A percentile compares a stretch with the other conserved stretches of the same genome.
Conservation (phyloP, 2,329 filamentous ascomycete species). For the Colletotrichum sp. region DNA sequence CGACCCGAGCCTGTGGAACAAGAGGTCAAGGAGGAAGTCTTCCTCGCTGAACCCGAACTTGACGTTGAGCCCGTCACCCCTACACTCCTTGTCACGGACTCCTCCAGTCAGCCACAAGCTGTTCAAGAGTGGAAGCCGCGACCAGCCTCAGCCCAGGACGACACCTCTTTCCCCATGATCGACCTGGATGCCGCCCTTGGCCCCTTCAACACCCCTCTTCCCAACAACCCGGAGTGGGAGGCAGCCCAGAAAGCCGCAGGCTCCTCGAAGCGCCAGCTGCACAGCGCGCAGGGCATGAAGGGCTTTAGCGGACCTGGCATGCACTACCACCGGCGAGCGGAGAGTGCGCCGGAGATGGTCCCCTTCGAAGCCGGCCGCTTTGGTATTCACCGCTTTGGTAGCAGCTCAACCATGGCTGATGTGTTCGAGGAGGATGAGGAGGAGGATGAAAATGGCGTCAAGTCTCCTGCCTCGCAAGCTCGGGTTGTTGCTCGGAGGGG, state of each 20-base stretch:
- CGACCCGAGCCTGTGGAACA: background rate
- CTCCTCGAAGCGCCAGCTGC: slow-evolving; percentile 68
- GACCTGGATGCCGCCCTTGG: slow-evolving; percentile 93
- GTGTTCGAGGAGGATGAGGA: slow-evolving; percentile 88
- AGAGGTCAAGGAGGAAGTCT: slow-evolving; percentile 26
- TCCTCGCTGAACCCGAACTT: slow-evolving; percentile 28
- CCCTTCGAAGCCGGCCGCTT: slow-evolving; percentile 70
- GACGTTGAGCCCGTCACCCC: slow-evolving; percentile 38
- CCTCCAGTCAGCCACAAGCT: slow-evolving; percentile 33
- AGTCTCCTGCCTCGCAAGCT: slow-evolving; percentile 24
- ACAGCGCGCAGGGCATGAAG: slow-evolving; percentile 76
- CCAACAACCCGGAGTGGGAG: slow-evolving; percentile 69
- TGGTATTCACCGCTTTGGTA: slow-evolving; percentile 67
- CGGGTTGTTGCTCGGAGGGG: background rate
- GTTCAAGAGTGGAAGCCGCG: slow-evolving; percentile 41
- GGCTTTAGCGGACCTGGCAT: slow-evolving; percentile 72
- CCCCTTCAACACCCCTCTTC: slow-evolving; percentile 83
- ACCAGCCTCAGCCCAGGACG: slow-evolving; percentile 45
- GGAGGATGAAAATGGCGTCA: slow-evolving; percentile 55
- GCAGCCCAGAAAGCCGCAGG: slow-evolving; percentile 65
- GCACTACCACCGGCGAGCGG: slow-evolving; percentile 79
- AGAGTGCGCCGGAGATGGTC: slow-evolving; percentile 80
- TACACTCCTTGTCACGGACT: slow-evolving; percentile 46
- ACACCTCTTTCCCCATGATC: slow-evolving; percentile 78
- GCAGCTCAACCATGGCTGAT: slow-evolving; percentile 79